These are phyloP conservation scores for Suillus decipiens DNA, from an alignment of 768 basidiomycete genomes.

Conservation along the genomic window DNA sequence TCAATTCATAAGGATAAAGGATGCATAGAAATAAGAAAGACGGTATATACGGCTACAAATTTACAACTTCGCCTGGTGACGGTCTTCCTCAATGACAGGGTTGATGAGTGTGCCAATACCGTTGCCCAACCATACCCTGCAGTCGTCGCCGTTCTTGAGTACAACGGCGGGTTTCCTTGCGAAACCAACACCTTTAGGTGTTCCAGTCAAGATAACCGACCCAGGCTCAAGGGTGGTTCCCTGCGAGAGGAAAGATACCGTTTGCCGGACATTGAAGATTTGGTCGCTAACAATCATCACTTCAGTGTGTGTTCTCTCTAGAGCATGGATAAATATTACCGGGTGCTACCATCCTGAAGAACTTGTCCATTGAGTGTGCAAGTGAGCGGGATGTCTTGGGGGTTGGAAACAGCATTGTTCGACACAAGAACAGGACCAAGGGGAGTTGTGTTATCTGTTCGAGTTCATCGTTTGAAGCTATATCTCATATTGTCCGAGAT, in stretches of 20 bases:
- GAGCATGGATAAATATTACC: constrained; percentile 40
- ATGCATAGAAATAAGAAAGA: not conserved
- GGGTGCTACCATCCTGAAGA: constrained; percentile 78
- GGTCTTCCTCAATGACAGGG: constrained; percentile 69
- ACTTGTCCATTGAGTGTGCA: constrained; percentile 65
- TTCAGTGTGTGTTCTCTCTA: not conserved
- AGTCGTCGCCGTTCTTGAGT: constrained; percentile 73
- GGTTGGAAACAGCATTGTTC: constrained; percentile 59
- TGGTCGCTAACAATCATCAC: constrained; percentile 55
- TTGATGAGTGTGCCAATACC: constrained; percentile 84
- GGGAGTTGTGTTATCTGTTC: constrained; percentile 48
- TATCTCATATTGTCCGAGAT: not conserved
- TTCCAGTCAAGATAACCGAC: constrained; percentile 80
- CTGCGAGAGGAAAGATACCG: constrained; percentile 80
- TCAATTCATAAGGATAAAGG: not conserved
- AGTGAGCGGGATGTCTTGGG: constrained; percentile 63
- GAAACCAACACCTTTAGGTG: constrained; percentile 82
- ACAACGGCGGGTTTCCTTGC: constrained; percentile 69
- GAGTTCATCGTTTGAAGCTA: not conserved
- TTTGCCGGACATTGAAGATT: constrained; percentile 78
- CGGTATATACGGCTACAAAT: not conserved
- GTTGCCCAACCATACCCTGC: constrained; percentile 65
- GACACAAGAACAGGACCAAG: constrained; percentile 83
- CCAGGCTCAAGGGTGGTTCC: constrained; percentile 83
- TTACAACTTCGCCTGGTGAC: constrained; percentile 45